Conservation (phyloP, 371 early-diverging fungal species). For the Fennellomyces sp. region DNA sequence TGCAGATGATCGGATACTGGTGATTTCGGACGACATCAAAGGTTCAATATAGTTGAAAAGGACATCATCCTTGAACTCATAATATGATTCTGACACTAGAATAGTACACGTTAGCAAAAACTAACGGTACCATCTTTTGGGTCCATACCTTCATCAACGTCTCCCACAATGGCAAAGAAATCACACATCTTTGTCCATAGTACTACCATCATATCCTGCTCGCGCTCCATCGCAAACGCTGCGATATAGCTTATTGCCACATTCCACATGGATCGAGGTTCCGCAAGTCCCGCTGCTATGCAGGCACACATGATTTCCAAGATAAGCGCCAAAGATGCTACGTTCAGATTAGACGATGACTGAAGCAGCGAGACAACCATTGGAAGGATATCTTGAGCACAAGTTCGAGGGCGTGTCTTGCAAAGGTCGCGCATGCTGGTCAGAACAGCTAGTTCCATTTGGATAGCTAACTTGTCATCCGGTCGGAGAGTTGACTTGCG, state of each 20-base stretch:
- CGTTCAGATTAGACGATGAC: constrained; percentile 46
- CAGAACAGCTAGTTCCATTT: constrained; percentile 58
- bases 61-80: constrained; percentile 50
- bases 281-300: constrained; percentile 48
- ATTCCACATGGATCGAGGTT: constrained; percentile 61
- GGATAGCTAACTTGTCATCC: constrained; percentile 30
- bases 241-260: constrained; percentile 54
- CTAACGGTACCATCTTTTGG: not conserved
- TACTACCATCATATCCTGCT: constrained; percentile 6
- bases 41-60: constrained; percentile 41
- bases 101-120: not conserved
- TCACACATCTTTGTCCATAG: constrained; percentile 37
- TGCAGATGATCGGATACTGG: constrained; percentile 32
- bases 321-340: constrained; percentile 48
- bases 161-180: constrained; percentile 55
- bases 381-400: constrained; percentile 57
- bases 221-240: constrained; percentile 36
- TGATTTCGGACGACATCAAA: constrained; percentile 32
- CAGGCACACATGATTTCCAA: constrained; percentile 51
- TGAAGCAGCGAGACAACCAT: constrained; percentile 55
- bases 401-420: constrained; percentile 38
- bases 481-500: constrained; percentile 34
- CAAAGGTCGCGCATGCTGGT: constrained; percentile 59
- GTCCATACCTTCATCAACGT: constrained; percentile 51
- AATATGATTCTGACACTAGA: constrained; percentile 51